Conservation (phyloP, 106 monocot species). For the Allium sativum region DNA sequence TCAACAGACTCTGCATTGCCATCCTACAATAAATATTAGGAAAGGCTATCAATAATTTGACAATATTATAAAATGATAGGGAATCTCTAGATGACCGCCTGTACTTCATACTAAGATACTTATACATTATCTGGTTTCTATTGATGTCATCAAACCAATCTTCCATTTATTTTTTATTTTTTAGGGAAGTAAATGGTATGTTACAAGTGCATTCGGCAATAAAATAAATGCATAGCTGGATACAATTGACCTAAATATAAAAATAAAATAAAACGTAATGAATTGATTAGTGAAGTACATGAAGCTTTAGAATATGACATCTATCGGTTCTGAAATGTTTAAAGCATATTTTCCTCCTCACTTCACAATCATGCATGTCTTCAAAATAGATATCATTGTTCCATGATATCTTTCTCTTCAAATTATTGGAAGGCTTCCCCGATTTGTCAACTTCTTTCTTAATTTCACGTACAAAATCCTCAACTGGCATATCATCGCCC, state of each 20-base stretch:
- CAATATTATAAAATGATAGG: neutral
- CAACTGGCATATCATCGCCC: conserved; percentile 14
- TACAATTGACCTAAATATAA: neutral
- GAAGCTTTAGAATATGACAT: conserved; percentile 17
- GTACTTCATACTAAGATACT: no score
- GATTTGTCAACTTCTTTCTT: conserved; percentile 3
- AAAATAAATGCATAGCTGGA: no score
- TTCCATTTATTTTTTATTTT: no score
- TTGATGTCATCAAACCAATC: no score
- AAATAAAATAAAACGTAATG: neutral
- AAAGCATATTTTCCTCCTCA: conserved; percentile 12
- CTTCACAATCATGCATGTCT: conserved; percentile 13
- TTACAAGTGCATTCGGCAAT: no score
- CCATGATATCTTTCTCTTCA: conserved; percentile 6
- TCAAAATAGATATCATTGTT: conserved; percentile 11
- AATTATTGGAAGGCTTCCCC: neutral
- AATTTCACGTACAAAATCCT: conserved; percentile 5
- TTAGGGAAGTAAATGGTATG: no score
- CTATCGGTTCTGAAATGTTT: conserved; percentile 7
- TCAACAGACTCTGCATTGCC: conserved; percentile 5
- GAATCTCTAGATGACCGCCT: no score
- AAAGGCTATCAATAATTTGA: neutral
- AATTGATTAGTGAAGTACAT: conserved; percentile 5
- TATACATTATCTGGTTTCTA: no score
- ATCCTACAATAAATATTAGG: conserved; percentile 10